A percentile compares a stretch with the other conserved stretches of the same genome.
These are phyloP conservation scores for Phlebiopsis gigantea DNA, from an alignment of 768 basidiomycete species.

Conservation along the genomic window DNA sequence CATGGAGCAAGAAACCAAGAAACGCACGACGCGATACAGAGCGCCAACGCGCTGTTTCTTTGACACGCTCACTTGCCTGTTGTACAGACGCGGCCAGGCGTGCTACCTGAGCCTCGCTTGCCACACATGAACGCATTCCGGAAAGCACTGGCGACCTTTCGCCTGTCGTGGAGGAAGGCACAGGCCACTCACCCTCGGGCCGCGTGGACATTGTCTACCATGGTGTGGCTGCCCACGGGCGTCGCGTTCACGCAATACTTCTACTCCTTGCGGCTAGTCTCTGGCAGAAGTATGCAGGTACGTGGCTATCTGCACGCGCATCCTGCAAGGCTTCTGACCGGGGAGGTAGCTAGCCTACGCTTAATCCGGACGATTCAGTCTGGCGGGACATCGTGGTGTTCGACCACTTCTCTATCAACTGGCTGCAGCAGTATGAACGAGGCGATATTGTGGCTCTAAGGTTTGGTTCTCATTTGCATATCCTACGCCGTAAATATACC, in stretches of 20 bases:
- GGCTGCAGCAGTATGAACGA: slow-evolving; percentile 33
- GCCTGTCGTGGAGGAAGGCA: slow-evolving; percentile 2
- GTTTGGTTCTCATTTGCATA: slow-evolving; percentile 29
- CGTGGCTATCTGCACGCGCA: slow-evolving; percentile 2
- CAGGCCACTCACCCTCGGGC: slow-evolving; percentile 5
- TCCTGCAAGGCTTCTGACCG: not conserved
- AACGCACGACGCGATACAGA: too few species aligned
- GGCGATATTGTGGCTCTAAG: slow-evolving; percentile 65
- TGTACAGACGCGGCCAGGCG: too few species aligned
- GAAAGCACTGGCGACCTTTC: not conserved
- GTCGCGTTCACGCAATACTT: slow-evolving; percentile 44
- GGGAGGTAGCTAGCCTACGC: slow-evolving; percentile 53
- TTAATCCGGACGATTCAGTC: slow-evolving; percentile 64
- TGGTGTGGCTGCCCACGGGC: slow-evolving; percentile 58
- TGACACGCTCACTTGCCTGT: too few species aligned
- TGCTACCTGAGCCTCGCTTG: too few species aligned
- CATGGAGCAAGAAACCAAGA: too few species aligned
- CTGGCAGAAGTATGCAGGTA: slow-evolving; percentile 75
- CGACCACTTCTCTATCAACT: slow-evolving; percentile 41
- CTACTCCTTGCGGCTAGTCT: slow-evolving; percentile 48
- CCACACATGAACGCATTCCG: slow-evolving; percentile 53
- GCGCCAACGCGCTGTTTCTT: too few species aligned
- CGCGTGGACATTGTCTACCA: slow-evolving; percentile 21
- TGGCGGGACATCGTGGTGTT: slow-evolving; percentile 63
- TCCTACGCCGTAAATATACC: not conserved